These are phyloP conservation scores for Plectosphaerella plurivora DNA, from an alignment of 2,329 filamentous ascomycete genomes.

Conservation along the genomic window DNA sequence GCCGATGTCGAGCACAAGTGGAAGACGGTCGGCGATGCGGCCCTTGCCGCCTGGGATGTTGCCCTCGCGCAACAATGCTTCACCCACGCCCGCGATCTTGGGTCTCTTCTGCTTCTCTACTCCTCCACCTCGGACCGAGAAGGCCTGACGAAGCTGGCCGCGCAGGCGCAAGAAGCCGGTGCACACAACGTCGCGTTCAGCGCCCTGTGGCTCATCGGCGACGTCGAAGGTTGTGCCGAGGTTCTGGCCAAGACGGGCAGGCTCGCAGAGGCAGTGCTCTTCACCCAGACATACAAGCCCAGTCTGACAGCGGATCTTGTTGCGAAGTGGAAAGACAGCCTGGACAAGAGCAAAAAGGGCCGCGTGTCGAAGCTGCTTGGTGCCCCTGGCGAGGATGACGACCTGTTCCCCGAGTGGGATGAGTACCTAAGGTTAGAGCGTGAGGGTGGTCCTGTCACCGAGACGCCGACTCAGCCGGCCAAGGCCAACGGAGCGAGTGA, in stretches of 20 bases:
- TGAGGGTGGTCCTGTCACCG: conserved; percentile 49
- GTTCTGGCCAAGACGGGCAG: conserved; percentile 76
- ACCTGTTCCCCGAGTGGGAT: conserved; percentile 95
- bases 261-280: conserved; percentile 80
- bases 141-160: conserved; percentile 68
- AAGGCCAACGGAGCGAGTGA: conserved; percentile 15
- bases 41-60: conserved; percentile 81
- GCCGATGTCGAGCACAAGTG: conserved; percentile 94
- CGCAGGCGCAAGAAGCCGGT: conserved; percentile 70
- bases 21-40: conserved; percentile 95
- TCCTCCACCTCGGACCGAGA: conserved; percentile 76
- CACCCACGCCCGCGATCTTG: conserved; percentile 81
- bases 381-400: conserved; percentile 75
- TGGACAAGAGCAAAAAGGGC: conserved; percentile 82
- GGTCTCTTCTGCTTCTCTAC: conserved; percentile 82
- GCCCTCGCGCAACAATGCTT: conserved; percentile 90
- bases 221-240: conserved; percentile 76
- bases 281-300: conserved; percentile 94
- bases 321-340: conserved; percentile 71
- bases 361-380: conserved; percentile 82
- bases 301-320: conserved; percentile 66
- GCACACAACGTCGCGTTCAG: conserved; percentile 93
- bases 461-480: conserved; percentile 19
- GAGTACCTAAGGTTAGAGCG: conserved; percentile 80
- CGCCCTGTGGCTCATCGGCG: conserved; percentile 80